Conservation (phyloP, 2,329 filamentous ascomycete species). For the Penicillium paneum region DNA sequence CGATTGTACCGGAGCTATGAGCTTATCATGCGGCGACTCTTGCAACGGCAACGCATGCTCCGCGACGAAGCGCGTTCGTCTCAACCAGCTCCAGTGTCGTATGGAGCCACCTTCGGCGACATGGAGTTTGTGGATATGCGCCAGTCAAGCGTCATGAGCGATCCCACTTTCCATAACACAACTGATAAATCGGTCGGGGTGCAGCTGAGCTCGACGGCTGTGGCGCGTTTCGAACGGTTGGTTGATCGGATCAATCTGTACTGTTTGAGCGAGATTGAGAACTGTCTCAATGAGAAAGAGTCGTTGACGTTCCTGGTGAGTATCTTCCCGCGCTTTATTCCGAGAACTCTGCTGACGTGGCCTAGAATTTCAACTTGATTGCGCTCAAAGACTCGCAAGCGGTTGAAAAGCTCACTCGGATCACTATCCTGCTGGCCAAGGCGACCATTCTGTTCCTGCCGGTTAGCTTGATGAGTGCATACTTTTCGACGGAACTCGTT, state of each 20-base stretch:
- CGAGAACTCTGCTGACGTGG: conserved; percentile 5
- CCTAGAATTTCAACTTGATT: conserved; percentile 72
- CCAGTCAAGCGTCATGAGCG: conserved; percentile 26
- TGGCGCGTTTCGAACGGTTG: conserved; percentile 59
- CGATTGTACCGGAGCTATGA: conserved; percentile 62
- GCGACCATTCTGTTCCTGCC: conserved; percentile 73
- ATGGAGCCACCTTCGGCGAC: conserved; percentile 26
- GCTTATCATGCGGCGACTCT: conserved; percentile 59
- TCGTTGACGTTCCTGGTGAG: conserved; percentile 65
- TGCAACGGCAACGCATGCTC: conserved; percentile 49
- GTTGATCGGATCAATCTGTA: conserved; percentile 61
- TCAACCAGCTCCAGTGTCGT: conserved; percentile 15
- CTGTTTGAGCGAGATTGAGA: conserved; percentile 61
- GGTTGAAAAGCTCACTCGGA: conserved; percentile 68
- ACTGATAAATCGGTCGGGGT: conserved; percentile 38
- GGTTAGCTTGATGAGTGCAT: conserved; percentile 70
- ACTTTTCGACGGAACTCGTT: conserved; percentile 66
- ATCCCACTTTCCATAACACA: conserved; percentile 18
- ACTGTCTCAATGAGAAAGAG: conserved; percentile 66
- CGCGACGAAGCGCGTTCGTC: conserved; percentile 34
- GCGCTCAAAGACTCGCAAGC: conserved; percentile 71
- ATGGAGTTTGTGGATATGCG: conserved; percentile 42
- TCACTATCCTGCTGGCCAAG: conserved; percentile 70
- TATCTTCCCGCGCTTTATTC: background rate
- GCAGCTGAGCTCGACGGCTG: conserved; percentile 47